Conservation (phyloP, 2,329 filamentous ascomycete species). For the Biscogniauxia mediterranea region DNA sequence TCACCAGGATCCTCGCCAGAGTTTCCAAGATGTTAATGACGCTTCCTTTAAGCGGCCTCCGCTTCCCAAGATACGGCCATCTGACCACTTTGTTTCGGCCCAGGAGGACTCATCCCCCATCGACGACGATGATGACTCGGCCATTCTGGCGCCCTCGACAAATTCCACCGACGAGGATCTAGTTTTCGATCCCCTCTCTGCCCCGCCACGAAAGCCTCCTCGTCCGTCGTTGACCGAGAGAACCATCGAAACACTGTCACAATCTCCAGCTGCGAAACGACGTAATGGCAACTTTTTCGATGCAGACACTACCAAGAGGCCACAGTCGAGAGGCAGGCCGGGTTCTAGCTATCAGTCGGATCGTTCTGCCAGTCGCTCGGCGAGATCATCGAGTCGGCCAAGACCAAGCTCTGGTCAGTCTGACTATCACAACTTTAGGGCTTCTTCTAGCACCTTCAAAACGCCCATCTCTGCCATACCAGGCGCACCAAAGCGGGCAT, state of each 20-base stretch:
- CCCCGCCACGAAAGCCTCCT: slow-evolving; percentile 20
- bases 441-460: slow-evolving; percentile 44
- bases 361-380: slow-evolving; percentile 51
- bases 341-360: slow-evolving; percentile 62
- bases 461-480: slow-evolving; percentile 42
- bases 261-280: slow-evolving; percentile 66
- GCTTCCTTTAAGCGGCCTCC: slow-evolving; percentile 22
- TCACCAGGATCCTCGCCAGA: slow-evolving; percentile 13
- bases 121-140: slow-evolving; percentile 15
- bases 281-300: slow-evolving; percentile 73
- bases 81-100: slow-evolving; percentile 20
- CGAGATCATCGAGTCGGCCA: slow-evolving; percentile 52
- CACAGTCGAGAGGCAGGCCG: slow-evolving; percentile 51
- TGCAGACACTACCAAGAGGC: slow-evolving; percentile 56
- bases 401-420: slow-evolving; percentile 53
- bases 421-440: slow-evolving; percentile 42
- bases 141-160: slow-evolving; percentile 23
- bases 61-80: slow-evolving; percentile 23
- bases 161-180: slow-evolving; percentile 20
- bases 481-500: slow-evolving; percentile 39
- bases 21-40: slow-evolving; percentile 16
- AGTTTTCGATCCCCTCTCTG: slow-evolving; percentile 26
- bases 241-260: slow-evolving; percentile 80
- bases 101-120: slow-evolving; percentile 12
- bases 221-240: slow-evolving; percentile 73